Base-by-base conservation (phyloP, 805 yeast species). In the Millerozyma acaciae region DNA sequence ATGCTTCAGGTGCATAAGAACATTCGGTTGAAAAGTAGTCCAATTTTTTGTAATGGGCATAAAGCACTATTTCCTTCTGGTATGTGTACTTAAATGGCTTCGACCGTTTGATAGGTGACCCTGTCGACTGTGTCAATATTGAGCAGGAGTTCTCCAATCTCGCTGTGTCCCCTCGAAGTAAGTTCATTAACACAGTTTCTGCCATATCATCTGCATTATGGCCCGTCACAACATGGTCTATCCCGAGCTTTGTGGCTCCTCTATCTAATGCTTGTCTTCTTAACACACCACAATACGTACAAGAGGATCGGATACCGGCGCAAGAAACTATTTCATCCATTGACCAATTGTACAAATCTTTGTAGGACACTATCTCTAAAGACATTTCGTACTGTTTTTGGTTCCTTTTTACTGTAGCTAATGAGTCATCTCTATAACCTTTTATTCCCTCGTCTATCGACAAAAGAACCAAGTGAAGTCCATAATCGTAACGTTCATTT, bases 121-220 rank as follows among this genome's bases (percentile, higher is more conserved):
- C 93, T 0, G 79, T 62, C 12, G 87, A 80, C 38, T 77, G 77
- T 0, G 98, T 93, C 40, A 90, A 72, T 26, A 93, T 87, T 15
- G 83, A 73, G 7, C 95, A 85, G 12, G 96, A 87, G 44, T 82
- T 78, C 51, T 86, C 97, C 35, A 93, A 65, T 43, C 99, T 70
- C 16, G 95, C 95, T 5, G 88, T 82, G 54, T 93, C 99, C n/a
- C 99, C 99, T 47, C 99, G 71, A 18, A 93, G 62, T 27, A 93
- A 60, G 57, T 93, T 93, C 97, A 93, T 90, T 34, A 93, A 60
- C 4, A 93, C 95, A 0, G 99, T 93, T 51, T 93, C 99, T 1
- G 99, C 99, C 86, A 93, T 84, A 61, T 93, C 99, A 57, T 93
- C 99, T 0, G 99, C 99, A 57, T 93, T 93, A 60, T 93, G 99